These are phyloP conservation scores for Fistulifera solaris DNA, from an alignment of 108 stramenopile genomes.

Conservation along the genomic window DNA sequence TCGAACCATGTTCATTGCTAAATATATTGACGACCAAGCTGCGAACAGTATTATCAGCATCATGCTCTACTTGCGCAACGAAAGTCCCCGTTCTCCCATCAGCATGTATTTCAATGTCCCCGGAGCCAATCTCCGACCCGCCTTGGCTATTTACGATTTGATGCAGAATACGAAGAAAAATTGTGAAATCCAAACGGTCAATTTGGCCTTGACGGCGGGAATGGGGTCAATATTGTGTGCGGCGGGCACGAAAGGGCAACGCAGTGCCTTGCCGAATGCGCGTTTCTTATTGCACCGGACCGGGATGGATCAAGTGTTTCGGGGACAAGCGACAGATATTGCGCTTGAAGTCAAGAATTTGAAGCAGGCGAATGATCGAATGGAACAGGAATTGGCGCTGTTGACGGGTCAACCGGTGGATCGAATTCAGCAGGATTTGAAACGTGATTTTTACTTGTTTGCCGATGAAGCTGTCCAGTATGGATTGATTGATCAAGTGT, in stretches of 20 bases:
- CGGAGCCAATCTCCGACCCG: slow-evolving; percentile 71
- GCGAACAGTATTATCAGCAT: slow-evolving; percentile 86
- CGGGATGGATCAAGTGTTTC: slow-evolving; percentile 81
- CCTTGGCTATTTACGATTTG: slow-evolving; percentile 85
- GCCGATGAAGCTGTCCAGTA: slow-evolving; percentile 85
- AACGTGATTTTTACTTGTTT: slow-evolving; percentile 90
- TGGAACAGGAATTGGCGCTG: slow-evolving; percentile 54
- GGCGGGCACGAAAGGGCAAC: slow-evolving; percentile 77
- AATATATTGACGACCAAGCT: slow-evolving; percentile 84
- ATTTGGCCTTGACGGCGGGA: slow-evolving; percentile 85
- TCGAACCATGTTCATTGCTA: slow-evolving; percentile 81
- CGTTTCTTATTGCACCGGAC: slow-evolving; percentile 86
- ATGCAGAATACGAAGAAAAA: slow-evolving; percentile 57
- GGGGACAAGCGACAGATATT: slow-evolving; percentile 87
- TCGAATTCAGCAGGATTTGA: slow-evolving; percentile 71
- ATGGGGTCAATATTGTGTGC: slow-evolving; percentile 87
- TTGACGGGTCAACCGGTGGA: slow-evolving; percentile 76
- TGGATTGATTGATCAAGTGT: slow-evolving; percentile 77
- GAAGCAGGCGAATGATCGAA: slow-evolving; percentile 64
- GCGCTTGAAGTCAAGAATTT: slow-evolving; percentile 71
- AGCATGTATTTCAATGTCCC: slow-evolving; percentile 87
- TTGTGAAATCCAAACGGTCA: slow-evolving; percentile 69
- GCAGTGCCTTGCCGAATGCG: slow-evolving; percentile 82
- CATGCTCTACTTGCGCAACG: slow-evolving; percentile 66
- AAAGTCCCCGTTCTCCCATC: slow-evolving; percentile 52